These are phyloP conservation scores for Durotheca rogersii DNA, from an alignment of 495 filamentous ascomycete genomes.

Conservation along the genomic window DNA sequence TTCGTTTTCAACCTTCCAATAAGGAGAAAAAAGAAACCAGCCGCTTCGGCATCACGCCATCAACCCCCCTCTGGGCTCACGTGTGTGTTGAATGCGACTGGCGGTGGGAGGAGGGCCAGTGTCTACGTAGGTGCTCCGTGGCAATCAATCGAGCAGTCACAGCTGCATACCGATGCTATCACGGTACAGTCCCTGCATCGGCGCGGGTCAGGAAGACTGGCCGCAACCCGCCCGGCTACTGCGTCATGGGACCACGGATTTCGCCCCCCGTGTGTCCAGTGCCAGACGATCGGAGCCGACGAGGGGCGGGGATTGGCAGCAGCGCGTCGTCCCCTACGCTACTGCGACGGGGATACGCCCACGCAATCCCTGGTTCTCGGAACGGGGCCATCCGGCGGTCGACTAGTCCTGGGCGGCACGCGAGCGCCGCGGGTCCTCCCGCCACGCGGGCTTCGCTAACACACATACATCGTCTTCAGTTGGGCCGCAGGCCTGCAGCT, in stretches of 20 bases:
- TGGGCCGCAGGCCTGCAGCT: too few relatives aligned
- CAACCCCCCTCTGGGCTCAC: too few relatives aligned
- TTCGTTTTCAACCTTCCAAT: too few relatives aligned
- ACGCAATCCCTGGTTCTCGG: not conserved
- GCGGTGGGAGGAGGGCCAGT: too few relatives aligned
- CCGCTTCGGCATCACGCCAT: too few relatives aligned
- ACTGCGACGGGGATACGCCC: slow-evolving; percentile 17
- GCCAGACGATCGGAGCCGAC: slow-evolving; percentile 26
- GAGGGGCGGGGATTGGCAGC: slow-evolving; percentile 18
- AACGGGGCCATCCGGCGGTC: not conserved
- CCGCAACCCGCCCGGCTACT: slow-evolving; percentile 17
- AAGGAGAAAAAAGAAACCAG: too few relatives aligned
- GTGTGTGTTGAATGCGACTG: too few relatives aligned
- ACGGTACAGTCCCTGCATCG: slow-evolving; percentile 2
- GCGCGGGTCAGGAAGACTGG: slow-evolving; percentile 1
- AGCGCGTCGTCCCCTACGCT: slow-evolving; percentile 11
- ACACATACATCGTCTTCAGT: not conserved
- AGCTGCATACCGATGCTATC: not conserved
- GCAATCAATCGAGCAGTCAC: too few relatives aligned
- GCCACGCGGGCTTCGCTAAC: not conserved
- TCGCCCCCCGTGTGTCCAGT: slow-evolving; percentile 2
- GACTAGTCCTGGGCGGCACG: not conserved
- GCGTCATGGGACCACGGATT: slow-evolving; percentile 10
- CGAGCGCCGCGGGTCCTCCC: not conserved
- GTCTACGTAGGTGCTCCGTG: too few relatives aligned